Conservation (phyloP, 768 basidiomycete genomes). For the Pleurotus ostreatus region DNA sequence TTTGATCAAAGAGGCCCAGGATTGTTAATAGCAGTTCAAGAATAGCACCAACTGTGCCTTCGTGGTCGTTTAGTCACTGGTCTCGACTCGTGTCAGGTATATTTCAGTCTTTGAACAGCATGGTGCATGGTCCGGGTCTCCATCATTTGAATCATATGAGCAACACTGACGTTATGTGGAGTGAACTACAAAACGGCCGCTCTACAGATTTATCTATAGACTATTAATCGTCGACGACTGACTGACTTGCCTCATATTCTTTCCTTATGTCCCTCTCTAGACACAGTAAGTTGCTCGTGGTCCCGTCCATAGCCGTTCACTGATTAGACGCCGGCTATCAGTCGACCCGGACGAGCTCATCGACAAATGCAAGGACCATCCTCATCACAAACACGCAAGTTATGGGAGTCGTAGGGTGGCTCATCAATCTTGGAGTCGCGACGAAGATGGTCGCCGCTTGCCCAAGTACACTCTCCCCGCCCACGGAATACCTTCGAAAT, state of each 20-base stretch:
- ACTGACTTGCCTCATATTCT: not conserved
- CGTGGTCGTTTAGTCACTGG: not conserved
- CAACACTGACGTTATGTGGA: not conserved
- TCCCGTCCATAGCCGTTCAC: not conserved
- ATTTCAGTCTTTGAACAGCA: not conserved
- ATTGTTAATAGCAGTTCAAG: not conserved
- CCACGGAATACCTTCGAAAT: constrained; percentile 37
- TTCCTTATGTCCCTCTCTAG: constrained; percentile 32
- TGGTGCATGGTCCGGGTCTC: not conserved
- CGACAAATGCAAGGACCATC: constrained; percentile 32
- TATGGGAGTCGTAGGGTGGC: constrained; percentile 21
- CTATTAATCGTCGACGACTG: too few relatives aligned
- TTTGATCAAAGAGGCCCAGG: constrained; percentile 19
- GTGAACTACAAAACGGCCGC: not conserved
- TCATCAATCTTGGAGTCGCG: constrained; percentile 34
- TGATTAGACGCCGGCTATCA: constrained; percentile 11
- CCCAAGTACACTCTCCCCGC: constrained; percentile 45
- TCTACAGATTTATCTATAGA: too few relatives aligned
- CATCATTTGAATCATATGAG: not conserved
- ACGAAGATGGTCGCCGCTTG: constrained; percentile 32
- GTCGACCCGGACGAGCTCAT: constrained; percentile 51
- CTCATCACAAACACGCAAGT: constrained; percentile 30
- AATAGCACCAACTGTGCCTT: not conserved
- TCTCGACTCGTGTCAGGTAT: not conserved
- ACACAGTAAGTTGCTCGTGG: constrained; percentile 25